phyloP scores from a whole-genome alignment of 2,329 filamentous ascomycete species.

The Aspergillus cejpii region DNA sequence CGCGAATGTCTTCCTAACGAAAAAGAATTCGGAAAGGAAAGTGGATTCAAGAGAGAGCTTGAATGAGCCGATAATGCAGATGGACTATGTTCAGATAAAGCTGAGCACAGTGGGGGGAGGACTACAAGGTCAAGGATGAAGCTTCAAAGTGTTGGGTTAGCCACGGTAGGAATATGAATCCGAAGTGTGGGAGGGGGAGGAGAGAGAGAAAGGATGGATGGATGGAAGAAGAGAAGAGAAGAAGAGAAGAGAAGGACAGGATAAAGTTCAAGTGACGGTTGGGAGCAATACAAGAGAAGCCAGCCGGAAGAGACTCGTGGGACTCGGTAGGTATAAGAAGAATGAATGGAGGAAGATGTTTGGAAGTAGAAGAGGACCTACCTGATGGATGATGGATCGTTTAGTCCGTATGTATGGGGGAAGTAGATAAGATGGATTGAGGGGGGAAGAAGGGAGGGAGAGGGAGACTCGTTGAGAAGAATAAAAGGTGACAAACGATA shows the following conservation, averaged over 20 bases:
- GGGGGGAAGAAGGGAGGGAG: too few species aligned
- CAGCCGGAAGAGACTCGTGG: too few species aligned
- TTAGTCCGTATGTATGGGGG: neutral
- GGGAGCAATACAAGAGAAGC: neutral
- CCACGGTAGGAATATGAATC: conserved; percentile 8
- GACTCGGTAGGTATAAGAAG: too few species aligned
- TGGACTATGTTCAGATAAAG: conserved; percentile 13
- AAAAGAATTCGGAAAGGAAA: neutral
- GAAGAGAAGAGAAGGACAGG: conserved; percentile 17
- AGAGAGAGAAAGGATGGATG: conserved; percentile 14
- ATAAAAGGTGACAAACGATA: too few species aligned
- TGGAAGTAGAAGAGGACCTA: too few species aligned
- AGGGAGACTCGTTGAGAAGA: neutral
- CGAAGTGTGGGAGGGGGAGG: conserved; percentile 8
- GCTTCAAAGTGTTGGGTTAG: conserved; percentile 5
- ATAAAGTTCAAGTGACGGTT: conserved; percentile 1
- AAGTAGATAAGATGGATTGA: neutral
- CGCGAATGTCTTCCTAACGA: conserved; percentile 1
- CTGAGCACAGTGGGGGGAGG: conserved; percentile 6
- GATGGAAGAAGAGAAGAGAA: conserved; percentile 18
- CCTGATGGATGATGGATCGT: too few species aligned
- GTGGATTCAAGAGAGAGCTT: conserved; percentile 1
- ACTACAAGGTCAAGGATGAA: conserved; percentile 7
- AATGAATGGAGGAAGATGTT: too few species aligned
- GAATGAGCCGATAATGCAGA: conserved; percentile 17